Evolutionary conservation across 768 basidiomycete species (phyloP).

Genomic region (Boletus bicolor): DNA sequence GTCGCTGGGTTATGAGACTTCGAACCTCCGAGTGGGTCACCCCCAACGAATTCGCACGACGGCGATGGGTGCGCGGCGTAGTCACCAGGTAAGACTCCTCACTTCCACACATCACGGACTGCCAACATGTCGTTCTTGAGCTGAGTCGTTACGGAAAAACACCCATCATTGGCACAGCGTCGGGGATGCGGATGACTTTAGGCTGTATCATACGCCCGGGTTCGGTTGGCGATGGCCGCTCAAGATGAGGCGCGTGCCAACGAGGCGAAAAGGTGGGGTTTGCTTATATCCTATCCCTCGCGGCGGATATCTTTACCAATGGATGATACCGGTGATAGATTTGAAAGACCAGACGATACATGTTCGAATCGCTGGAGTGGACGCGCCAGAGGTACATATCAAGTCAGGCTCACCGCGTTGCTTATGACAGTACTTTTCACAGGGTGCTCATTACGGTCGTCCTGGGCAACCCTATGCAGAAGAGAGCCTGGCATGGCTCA

Average conservation of each 20-base stretch:
- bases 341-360: slow-evolving; percentile 80
- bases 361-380: slow-evolving; percentile 85
- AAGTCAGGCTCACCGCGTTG: too few relatives aligned
- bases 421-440: neutral
- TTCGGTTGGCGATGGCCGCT: slow-evolving; percentile 73
- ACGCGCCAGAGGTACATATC: slow-evolving; percentile 79
- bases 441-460: slow-evolving; percentile 85
- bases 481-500: slow-evolving; percentile 79
- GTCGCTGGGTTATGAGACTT: slow-evolving; percentile 57
- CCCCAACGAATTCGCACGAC: slow-evolving; percentile 52
- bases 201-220: slow-evolving; percentile 78
- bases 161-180: slow-evolving; percentile 45
- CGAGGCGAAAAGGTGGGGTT: slow-evolving; percentile 48
- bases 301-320: neutral
- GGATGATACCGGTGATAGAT: slow-evolving; percentile 37
- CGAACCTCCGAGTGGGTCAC: slow-evolving; percentile 68
- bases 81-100: slow-evolving; percentile 68
- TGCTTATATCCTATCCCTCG: neutral
- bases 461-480: slow-evolving; percentile 67
- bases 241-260: slow-evolving; percentile 65
- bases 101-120: neutral
- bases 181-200: slow-evolving; percentile 85
- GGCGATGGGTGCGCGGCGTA: slow-evolving; percentile 71
- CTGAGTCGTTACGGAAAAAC: neutral
- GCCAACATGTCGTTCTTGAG: neutral